phyloP scores from a whole-genome alignment of 768 basidiomycete species.

The Pleurotus giganteus region DNA sequence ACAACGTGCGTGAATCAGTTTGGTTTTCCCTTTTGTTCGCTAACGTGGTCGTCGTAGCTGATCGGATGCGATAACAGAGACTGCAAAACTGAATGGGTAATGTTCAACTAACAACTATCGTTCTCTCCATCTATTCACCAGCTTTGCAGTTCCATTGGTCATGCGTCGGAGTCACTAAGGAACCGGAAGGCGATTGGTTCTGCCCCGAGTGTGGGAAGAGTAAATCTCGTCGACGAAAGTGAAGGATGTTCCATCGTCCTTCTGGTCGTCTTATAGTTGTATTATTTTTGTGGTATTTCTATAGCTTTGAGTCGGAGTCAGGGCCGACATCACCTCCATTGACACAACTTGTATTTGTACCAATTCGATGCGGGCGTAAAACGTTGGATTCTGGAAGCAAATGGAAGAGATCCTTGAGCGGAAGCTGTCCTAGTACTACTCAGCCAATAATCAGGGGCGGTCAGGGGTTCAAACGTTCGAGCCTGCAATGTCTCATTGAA shows the following conservation, averaged over 20 bases:
- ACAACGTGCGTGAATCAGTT: background rate
- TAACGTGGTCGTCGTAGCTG: slow-evolving; percentile 52
- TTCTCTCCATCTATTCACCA: background rate
- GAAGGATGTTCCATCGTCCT: background rate
- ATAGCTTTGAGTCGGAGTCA: too few species aligned
- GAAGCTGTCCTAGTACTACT: too few species aligned
- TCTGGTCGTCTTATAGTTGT: background rate
- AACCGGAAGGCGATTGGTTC: slow-evolving; percentile 67
- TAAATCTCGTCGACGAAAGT: slow-evolving; percentile 31
- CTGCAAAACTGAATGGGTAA: slow-evolving; percentile 85
- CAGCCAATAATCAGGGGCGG: too few species aligned
- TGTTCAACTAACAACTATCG: slow-evolving; percentile 12
- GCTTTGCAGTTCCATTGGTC: slow-evolving; percentile 65
- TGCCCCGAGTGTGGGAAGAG: slow-evolving; percentile 59
- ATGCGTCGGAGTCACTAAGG: slow-evolving; percentile 59
- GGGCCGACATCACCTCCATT: too few species aligned
- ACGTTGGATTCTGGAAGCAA: too few species aligned
- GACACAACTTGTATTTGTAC: too few species aligned
- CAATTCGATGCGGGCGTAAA: too few species aligned
- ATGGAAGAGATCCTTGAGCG: too few species aligned
- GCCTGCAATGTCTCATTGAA: too few species aligned
- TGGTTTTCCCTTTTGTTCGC: background rate
- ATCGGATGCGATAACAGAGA: slow-evolving; percentile 76
- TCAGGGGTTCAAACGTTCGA: too few species aligned
- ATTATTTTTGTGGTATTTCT: too few species aligned